A percentile compares a stretch with the other conserved stretches of the same genome.
Conservation (phyloP, 805 yeast genomes). For the Grigorovia yakushimaensis region DNA sequence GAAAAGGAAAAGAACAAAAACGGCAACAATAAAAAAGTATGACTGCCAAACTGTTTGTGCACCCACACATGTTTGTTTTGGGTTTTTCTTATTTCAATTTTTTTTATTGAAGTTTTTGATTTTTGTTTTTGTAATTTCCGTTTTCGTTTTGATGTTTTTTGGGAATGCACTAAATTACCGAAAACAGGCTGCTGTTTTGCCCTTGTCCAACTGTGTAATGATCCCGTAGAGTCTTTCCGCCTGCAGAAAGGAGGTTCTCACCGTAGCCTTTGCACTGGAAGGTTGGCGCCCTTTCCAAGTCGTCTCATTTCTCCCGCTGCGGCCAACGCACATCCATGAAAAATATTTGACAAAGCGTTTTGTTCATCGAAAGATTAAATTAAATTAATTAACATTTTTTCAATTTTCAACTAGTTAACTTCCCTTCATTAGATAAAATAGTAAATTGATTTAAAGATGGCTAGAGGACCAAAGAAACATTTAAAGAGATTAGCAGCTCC, state of each 20-base stretch:
- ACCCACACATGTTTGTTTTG: neutral
- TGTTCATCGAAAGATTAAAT: neutral
- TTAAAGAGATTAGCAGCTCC: constrained; percentile 99
- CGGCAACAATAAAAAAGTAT: neutral
- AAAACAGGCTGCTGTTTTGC: too few species aligned
- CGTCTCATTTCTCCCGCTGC: neutral
- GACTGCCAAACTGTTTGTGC: neutral
- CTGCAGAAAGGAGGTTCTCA: too few species aligned
- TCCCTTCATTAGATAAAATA: neutral
- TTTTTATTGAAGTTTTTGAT: neutral
- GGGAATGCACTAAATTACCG: too few species aligned
- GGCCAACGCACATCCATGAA: neutral
- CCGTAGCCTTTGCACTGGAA: too few species aligned
- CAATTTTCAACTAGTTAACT: neutral
- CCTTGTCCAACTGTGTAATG: too few species aligned
- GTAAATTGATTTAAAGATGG: constrained; percentile 1
- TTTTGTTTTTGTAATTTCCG: too few species aligned
- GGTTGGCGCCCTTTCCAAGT: too few species aligned
- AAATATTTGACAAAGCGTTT: neutral
- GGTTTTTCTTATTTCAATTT: neutral
- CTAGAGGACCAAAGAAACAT: constrained; percentile 59
- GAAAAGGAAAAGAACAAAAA: too few species aligned
- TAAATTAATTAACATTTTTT: neutral
- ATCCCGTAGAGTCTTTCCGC: too few species aligned
- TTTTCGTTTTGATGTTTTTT: too few species aligned